Evolutionary conservation across 140 eudicot genomes (phyloP), one percentile per base, ranked within the genome.

Genomic region (Anethum foeniculum): DNA sequence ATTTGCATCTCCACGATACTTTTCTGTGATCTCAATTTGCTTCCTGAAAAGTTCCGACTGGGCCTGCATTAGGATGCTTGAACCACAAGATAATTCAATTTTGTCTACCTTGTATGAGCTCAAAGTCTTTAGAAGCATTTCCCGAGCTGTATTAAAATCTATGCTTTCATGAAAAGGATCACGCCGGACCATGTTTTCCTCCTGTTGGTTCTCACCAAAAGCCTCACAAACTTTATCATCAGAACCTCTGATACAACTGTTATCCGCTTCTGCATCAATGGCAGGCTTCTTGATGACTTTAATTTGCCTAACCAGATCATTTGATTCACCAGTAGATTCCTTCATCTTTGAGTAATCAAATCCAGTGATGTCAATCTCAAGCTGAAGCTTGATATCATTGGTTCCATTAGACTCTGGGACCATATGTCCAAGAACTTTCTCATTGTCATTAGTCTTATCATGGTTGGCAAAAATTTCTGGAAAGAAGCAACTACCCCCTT

Each of bases 21-120:
- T 90, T 84, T 86, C 82, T 11, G 91, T 94, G n/a, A 94, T 88
- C 51, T 94, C 97, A 71, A 78, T 84, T 89, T 94, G 98, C 83
- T 90, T 90, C 84, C 84, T 81, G 71, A 94, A 94, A 18, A 94
- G 85, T 76, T 92, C 97, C 73, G 56, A 65, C 8, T 89, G 84
- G 80, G 88, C 83, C 83, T 90, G 88, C 85, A 83, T 76, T 14
- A 79, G 19, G 78, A 81, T 72, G 78, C 94, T 85, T 19, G 88
- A 69, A 78, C 87, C 82, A 36, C 77, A 78, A 49, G 28, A 84
- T 23, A 88, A 83, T 36, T 89, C 90, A 56, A 92, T 80, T 52
- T 90, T 36, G 69, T 84, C 80, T 73, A 84, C 89, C 72, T 81
- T 80, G 27, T 41, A 79, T 3, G 85, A 79, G 48, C 80, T 68